Base-by-base conservation (phyloP, 1,284 basidiomycete genomes). In the Malassezia equina region DNA sequence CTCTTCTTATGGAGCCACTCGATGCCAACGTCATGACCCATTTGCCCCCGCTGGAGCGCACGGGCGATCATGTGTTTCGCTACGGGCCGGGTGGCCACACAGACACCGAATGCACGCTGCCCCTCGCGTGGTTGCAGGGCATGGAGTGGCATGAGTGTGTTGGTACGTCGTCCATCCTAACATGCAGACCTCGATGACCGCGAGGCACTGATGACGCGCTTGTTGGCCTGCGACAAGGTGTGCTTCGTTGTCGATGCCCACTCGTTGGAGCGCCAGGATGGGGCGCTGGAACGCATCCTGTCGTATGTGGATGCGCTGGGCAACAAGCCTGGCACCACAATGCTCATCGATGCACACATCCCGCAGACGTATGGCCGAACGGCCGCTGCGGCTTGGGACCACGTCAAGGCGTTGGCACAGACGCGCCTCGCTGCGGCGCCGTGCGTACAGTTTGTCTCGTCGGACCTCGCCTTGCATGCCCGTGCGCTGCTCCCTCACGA, bases 41-140 rank as follows among this genome's bases (percentile, higher is more conserved):
- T 55, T 21, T 39, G 9, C 36, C 36, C 19, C 6, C 19, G 36
- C 36, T 39, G 19, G 36, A 39, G 19, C 36, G 36, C 41, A 43
- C 41, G 41, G 24, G 41, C 41, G 17, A 25, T 6, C 41, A 28
- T 24, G 41, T 43, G 9, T 39, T 21, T 39, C 17, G 19, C 19
- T 39, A 39, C 8, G 36, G 36, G 8, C 36, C 36, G 4, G 36
- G 36, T 21, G 11, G 21, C 31, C 28, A 15, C 17, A 31, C 41
- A 6, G n/a, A 12, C 15, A 39, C 40, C 32, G 55, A 52, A 2
- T 25, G 62, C 27, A 55, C 57, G 24, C 25, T 55, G 11, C 54
- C 54, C n/a, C 60, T 62, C 17, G 55, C 59, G 23, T 67, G 65
- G 65, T 58, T 67, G 23, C 60, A 56, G 31, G 55, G 54, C 15